Evolutionary conservation across 441 rosid genomes (phyloP).

Genomic region (Rhodomyrtus psidioides): DNA sequence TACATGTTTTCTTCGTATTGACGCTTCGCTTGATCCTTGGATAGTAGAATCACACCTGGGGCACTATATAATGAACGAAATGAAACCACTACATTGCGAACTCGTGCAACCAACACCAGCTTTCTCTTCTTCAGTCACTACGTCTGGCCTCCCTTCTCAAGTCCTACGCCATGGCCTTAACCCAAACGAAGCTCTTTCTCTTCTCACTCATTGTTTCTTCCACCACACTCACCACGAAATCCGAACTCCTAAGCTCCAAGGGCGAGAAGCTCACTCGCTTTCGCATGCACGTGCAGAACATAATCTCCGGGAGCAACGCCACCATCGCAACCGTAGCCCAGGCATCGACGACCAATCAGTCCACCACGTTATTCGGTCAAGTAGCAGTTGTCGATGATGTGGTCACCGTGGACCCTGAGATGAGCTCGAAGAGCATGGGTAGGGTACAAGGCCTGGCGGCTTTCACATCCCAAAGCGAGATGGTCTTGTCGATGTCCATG

Average conservation of each 20-base stretch:
- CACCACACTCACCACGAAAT: slow-evolving; percentile 2
- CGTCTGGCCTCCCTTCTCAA: background rate
- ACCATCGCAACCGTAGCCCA: background rate
- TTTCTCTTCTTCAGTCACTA: background rate
- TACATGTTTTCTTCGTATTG: background rate
- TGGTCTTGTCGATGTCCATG: background rate
- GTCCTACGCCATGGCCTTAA: background rate
- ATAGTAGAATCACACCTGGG: background rate
- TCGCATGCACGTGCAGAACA: background rate
- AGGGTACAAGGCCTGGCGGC: background rate
- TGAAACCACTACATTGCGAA: background rate
- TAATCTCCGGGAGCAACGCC: background rate
- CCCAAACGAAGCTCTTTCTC: background rate
- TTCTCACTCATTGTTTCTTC: background rate
- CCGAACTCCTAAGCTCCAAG: slow-evolving; percentile 9
- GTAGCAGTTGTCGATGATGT: background rate
- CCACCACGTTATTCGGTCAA: background rate
- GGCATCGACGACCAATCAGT: background rate
- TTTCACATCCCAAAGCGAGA: background rate
- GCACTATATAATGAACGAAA: background rate
- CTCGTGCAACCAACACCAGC: background rate
- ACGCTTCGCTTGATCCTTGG: background rate
- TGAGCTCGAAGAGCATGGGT: background rate
- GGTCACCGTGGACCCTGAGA: background rate
- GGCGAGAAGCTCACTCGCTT: slow-evolving; percentile 19